Base-by-base conservation (phyloP, 768 basidiomycete species). In the Tulasnella sp. region DNA sequence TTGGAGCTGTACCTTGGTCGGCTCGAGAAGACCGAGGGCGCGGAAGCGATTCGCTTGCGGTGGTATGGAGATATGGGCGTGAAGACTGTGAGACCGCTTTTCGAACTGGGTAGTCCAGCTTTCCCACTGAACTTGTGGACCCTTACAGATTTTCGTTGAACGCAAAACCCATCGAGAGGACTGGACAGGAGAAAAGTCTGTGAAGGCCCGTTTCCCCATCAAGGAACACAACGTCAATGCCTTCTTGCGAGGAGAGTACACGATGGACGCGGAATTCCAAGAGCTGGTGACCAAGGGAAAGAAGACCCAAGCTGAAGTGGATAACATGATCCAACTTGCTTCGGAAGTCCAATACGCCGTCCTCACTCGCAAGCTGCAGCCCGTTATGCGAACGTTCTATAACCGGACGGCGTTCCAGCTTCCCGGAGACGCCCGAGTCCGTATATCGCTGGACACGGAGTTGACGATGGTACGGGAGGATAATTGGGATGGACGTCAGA, bases 121-220 rank as follows among this genome's bases (percentile, higher is more conserved):
- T 42, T 23, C 48, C 78, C 18, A 9, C 35, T 74, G 39, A 40
- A 26, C 39, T 42, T 48, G 40, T 2, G 16, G 9, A 5, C 35
- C 71, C 70, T 16, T 9, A 7, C 73, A 85, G 83, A 83, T 85
- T 77, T 85, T 85, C 80, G 86, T 87, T 70, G 87, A 87, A 82
- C 84, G 86, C 67, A 87, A 87, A 79, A 87, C 87, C 0, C 87
- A 99, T 83, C 90, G 96, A 76, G 98, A 99, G 84, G 98, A 99
- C 82, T 99, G 98, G 98, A 99, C 97, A 0, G 98, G 98, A 44
- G 97, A 99, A 84, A 98, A 98, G 84, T 96, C 94, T 13, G 96
- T 99, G 83, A 99, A 98, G 85, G 93, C 96, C 18, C 93, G 87
- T 3, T 98, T 99, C 86, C 91, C 94, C 3, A 91, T 99, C 83